These are phyloP conservation scores for Pestalotiopsis sp. DNA, from an alignment of 2,329 filamentous ascomycete species.

Conservation along the genomic window DNA sequence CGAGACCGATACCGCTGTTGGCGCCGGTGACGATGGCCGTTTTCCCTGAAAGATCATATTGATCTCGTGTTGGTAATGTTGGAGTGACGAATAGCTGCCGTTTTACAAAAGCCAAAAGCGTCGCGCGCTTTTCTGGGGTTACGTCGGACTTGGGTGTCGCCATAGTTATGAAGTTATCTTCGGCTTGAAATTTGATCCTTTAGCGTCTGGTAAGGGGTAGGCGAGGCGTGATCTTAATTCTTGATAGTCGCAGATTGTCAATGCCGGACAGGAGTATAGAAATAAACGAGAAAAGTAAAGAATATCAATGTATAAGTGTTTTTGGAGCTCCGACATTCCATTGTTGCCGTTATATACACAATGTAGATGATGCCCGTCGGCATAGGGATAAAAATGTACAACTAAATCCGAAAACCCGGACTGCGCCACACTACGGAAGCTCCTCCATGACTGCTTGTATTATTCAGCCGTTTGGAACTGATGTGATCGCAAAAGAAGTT, in stretches of 20 bases:
- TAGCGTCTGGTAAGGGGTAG: no score
- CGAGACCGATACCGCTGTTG: conserved; percentile 36
- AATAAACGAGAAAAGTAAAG: no score
- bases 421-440: not conserved
- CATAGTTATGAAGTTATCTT: not conserved
- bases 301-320: not conserved
- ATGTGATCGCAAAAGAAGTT: not conserved
- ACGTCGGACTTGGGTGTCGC: not conserved
- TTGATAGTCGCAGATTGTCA: no score
- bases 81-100: conserved; percentile 10
- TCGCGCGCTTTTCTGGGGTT: not conserved
- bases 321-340: not conserved
- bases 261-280: no score
- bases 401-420: not conserved
- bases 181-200: no score
- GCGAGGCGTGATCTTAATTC: no score
- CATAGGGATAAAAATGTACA: not conserved
- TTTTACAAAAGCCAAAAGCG: not conserved
- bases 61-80: no score
- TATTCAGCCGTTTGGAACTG: not conserved
- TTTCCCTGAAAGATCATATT: not conserved
- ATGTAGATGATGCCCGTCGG: not conserved
- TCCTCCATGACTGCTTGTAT: not conserved
- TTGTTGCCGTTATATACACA: not conserved
- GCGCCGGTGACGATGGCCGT: conserved; percentile 34